Base-by-base conservation (phyloP, 2,329 filamentous ascomycete species). In the Trichoderma sp. region DNA sequence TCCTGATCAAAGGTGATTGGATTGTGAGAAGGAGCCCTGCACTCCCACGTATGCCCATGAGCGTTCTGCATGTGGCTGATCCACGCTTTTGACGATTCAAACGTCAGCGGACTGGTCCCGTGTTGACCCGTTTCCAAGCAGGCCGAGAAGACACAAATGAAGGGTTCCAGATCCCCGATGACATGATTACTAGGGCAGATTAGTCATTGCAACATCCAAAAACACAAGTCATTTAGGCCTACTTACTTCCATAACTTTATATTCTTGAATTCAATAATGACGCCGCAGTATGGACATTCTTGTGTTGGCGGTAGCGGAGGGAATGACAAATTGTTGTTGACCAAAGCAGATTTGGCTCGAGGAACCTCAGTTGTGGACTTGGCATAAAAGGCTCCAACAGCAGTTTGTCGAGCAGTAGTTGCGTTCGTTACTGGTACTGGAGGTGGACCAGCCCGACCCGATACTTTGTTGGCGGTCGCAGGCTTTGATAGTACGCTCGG, bases 241-340 rank as follows among this genome's bases (percentile, higher is more conserved):
- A n/a, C 59, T 54, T 54, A 63, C 59, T 63, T 63, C 60, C 60
- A 63, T 13, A 61, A n/a, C 32, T 37, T 63, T 28, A 49, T 14
- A 24, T 39, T 54, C 46, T 39, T 63, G 2, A 39, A 54, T 49
- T 63, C 60, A n/a, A 63, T 39, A 26, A 63, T 63, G 3, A 54
- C 60, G 32, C 60, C 49, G 49, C 60, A 63, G 32, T 63, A 63
- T 30, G 60, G 60, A 10, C 60, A 63, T 49, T 63, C 60, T 3
- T 10, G 60, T 54, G 60, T 63, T 24, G 46, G 11, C 2, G 60
- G 46, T 39, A 54, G n/a, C 14, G 60, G 60, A 54, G 60, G 46
- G 5, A 54, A 63, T 8, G 60, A 54, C 21, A 63, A 39, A 13
- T 39, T 63, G 46, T 63, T 63, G 18, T 54, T 63, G 14, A 54